These are phyloP conservation scores for Aspergillus coremiiformis DNA, from an alignment of 495 filamentous ascomycete genomes.

Conservation along the genomic window DNA sequence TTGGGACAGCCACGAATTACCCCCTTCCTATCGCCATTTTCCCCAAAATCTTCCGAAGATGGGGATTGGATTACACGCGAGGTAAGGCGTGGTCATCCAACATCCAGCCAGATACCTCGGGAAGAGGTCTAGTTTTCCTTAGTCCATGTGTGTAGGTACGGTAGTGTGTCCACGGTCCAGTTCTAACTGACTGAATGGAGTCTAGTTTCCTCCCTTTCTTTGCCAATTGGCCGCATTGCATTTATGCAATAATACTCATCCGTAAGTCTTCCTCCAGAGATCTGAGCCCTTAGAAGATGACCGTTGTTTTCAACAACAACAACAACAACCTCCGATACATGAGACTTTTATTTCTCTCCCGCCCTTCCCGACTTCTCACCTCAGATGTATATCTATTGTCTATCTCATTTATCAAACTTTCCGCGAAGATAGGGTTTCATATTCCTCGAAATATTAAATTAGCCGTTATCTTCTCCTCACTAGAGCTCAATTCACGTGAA, in stretches of 20 bases:
- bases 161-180: not conserved
- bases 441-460: no score
- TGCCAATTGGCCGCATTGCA: conserved; percentile 2
- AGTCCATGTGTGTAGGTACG: not conserved
- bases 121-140: not conserved
- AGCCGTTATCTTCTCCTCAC: no score
- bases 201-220: not conserved
- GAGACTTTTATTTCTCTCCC: not conserved
- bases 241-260: conserved; percentile 10
- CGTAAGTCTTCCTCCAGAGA: conserved; percentile 2
- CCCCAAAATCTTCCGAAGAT: not conserved
- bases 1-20: conserved; percentile 13
- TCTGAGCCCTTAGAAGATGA: conserved; percentile 8
- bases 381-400: not conserved
- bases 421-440: no score
- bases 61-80: not conserved
- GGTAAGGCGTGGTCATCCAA: not conserved
- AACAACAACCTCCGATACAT: not conserved
- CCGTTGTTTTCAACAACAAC: no score
- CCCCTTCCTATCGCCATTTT: conserved; percentile 2
- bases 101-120: not conserved
- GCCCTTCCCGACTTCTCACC: not conserved
- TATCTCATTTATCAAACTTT: not conserved
- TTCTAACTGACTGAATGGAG: not conserved
- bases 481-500: not conserved